Conservation (phyloP, 139 green algal species). For the Tetradesmus obliquus region DNA sequence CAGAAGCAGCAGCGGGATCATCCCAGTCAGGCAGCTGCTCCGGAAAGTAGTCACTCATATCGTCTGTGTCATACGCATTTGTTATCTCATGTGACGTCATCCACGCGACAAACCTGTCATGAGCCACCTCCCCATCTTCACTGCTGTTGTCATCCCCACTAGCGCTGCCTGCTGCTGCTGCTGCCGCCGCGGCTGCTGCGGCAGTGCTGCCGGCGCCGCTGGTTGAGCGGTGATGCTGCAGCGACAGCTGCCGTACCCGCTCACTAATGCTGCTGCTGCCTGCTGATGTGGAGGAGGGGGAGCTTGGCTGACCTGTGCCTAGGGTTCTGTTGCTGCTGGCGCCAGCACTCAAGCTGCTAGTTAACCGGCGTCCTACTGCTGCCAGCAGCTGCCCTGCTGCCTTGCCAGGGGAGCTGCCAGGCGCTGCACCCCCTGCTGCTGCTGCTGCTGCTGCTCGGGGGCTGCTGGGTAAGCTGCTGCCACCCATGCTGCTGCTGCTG, state of each 20-base stretch:
- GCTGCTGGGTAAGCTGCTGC: slow-evolving; percentile 2
- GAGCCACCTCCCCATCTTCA: slow-evolving; percentile 35
- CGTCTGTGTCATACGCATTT: slow-evolving; percentile 17
- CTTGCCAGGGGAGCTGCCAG: background rate
- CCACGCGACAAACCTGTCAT: slow-evolving; percentile 47
- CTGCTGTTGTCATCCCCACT: slow-evolving; percentile 2
- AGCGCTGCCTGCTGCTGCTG: background rate
- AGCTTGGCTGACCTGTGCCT: background rate
- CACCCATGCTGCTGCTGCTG: slow-evolving; percentile 5
- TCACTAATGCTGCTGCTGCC: background rate
- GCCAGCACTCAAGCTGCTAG: background rate
- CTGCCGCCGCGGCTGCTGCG: background rate
- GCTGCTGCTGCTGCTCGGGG: slow-evolving; percentile 9
- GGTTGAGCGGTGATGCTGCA: background rate
- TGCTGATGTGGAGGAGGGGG: background rate
- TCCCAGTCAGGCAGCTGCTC: slow-evolving; percentile 47
- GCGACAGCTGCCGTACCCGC: background rate
- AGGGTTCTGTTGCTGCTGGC: background rate
- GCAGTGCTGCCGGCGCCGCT: slow-evolving; percentile 2
- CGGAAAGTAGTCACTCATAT: slow-evolving; percentile 34
- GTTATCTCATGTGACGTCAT: slow-evolving; percentile 36
- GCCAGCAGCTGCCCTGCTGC: background rate
- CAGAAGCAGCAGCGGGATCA: background rate
- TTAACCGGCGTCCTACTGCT: background rate
- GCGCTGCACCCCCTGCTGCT: background rate